phyloP scores from a whole-genome alignment of 2,329 filamentous ascomycete species.

The Xylaria sp. region DNA sequence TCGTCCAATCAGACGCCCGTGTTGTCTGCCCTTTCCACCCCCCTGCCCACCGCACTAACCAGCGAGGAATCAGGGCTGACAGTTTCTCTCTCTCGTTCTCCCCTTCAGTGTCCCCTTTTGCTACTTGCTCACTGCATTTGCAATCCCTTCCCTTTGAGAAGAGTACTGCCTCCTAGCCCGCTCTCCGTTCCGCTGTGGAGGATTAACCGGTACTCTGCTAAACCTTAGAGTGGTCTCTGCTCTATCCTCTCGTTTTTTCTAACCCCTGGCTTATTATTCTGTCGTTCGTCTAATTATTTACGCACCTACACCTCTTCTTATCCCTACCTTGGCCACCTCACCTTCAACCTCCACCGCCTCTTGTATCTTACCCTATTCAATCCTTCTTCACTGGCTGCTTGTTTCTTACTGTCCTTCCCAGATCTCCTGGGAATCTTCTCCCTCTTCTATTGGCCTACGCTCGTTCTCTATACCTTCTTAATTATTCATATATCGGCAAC shows the following conservation, averaged over 20 bases:
- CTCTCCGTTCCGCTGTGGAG: conserved; percentile 38
- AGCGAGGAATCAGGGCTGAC: conserved; percentile 43
- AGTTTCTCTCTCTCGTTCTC: conserved; percentile 45
- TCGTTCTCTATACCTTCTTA: conserved; percentile 52
- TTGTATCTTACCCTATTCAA: conserved; percentile 51
- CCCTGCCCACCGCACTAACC: conserved; percentile 32
- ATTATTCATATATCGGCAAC: conserved; percentile 46
- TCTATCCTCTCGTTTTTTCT: conserved; percentile 38
- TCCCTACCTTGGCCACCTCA: conserved; percentile 47
- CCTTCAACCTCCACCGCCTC: conserved; percentile 34
- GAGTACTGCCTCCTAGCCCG: conserved; percentile 25
- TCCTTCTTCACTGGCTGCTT: conserved; percentile 45
- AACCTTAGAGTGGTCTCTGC: conserved; percentile 43
- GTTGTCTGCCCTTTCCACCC: conserved; percentile 42
- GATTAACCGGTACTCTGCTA: conserved; percentile 29
- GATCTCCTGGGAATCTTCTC: conserved; percentile 43
- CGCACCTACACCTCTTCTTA: conserved; percentile 42
- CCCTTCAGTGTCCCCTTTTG: conserved; percentile 49
- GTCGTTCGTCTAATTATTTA: conserved; percentile 42
- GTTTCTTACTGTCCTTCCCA: conserved; percentile 41
- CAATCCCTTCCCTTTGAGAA: conserved; percentile 18
- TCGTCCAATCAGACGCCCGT: conserved; percentile 44
- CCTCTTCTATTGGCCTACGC: conserved; percentile 48
- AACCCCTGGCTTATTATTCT: conserved; percentile 32
- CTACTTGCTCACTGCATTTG: conserved; percentile 31